A percentile compares a stretch with the other conserved stretches of the same genome.
These are phyloP conservation scores for Huntiella savannae DNA, from an alignment of 2,329 filamentous ascomycete species.

Conservation along the genomic window DNA sequence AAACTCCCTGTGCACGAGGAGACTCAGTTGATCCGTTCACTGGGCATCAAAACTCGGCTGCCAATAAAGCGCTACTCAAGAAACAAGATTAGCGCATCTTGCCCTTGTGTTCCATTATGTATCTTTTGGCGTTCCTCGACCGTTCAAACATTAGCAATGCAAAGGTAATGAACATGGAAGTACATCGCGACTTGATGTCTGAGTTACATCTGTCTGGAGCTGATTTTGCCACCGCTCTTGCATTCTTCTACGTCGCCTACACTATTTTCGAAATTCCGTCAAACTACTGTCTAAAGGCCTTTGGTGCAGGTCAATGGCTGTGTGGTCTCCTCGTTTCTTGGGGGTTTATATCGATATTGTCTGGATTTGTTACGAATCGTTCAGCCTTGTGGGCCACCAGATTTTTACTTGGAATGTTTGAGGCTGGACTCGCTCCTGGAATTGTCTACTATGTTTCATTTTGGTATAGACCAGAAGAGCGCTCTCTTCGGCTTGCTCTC, in stretches of 20 bases:
- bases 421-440: slow-evolving; percentile 53
- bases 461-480: slow-evolving; percentile 53
- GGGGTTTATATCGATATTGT: slow-evolving; percentile 47
- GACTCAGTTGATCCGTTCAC: neutral
- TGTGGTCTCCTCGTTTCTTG: slow-evolving; percentile 47
- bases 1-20: too few relatives aligned
- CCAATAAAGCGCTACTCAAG: slow-evolving; percentile 26
- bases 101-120: slow-evolving; percentile 43
- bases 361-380: slow-evolving; percentile 44
- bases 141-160: slow-evolving; percentile 52
- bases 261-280: slow-evolving; percentile 44
- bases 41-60: neutral
- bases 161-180: slow-evolving; percentile 42
- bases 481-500: slow-evolving; percentile 49
- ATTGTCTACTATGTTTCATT: slow-evolving; percentile 51
- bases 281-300: slow-evolving; percentile 48
- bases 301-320: slow-evolving; percentile 42
- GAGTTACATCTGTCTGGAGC: slow-evolving; percentile 41
- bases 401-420: slow-evolving; percentile 47
- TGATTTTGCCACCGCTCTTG: slow-evolving; percentile 40
- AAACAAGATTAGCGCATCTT: slow-evolving; percentile 46
- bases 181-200: slow-evolving; percentile 40
- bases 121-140: slow-evolving; percentile 49
- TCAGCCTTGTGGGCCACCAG: slow-evolving; percentile 45
- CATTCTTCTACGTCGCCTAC: slow-evolving; percentile 43